Evolutionary conservation across 2,329 filamentous ascomycete genomes (phyloP).

Genomic region (Cordyceps cicadae): DNA sequence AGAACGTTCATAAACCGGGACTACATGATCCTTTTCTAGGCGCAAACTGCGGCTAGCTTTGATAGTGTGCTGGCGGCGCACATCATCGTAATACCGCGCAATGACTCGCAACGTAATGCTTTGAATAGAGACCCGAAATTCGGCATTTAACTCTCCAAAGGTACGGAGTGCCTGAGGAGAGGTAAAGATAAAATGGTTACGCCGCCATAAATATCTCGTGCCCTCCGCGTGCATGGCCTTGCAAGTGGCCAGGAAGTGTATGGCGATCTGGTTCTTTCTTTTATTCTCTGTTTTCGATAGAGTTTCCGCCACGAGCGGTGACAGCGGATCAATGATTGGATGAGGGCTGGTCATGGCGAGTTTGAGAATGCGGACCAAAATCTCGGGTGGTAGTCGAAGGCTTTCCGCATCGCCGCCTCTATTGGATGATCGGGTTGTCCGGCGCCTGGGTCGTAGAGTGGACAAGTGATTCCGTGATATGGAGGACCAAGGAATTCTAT

Average conservation of each 20-base stretch:
- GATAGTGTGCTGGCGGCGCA: slow-evolving; percentile 34
- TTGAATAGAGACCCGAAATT: slow-evolving; percentile 35
- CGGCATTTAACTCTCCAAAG: slow-evolving; percentile 37
- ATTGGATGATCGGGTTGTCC: slow-evolving; percentile 26
- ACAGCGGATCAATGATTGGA: slow-evolving; percentile 48
- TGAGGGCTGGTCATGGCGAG: slow-evolving; percentile 40
- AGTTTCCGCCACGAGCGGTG: slow-evolving; percentile 33
- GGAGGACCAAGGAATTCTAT: slow-evolving; percentile 43
- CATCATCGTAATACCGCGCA: slow-evolving; percentile 48
- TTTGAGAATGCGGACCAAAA: slow-evolving; percentile 43
- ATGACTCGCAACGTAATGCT: slow-evolving; percentile 44
- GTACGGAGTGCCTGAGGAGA: slow-evolving; percentile 39
- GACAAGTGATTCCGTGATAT: slow-evolving; percentile 26
- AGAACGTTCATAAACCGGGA: slow-evolving; percentile 35
- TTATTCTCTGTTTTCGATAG: slow-evolving; percentile 35
- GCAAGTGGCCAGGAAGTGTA: slow-evolving; percentile 45
- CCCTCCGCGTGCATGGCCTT: slow-evolving; percentile 42
- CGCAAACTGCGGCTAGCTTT: slow-evolving; percentile 34
- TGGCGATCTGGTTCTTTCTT: slow-evolving; percentile 41
- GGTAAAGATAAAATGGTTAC: slow-evolving; percentile 48
- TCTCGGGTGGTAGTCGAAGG: slow-evolving; percentile 44
- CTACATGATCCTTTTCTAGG: slow-evolving; percentile 31
- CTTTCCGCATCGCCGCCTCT: slow-evolving; percentile 21
- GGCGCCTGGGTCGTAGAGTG: slow-evolving; percentile 23
- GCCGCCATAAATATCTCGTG: slow-evolving; percentile 40